Percentiles rank a stretch among this genome's conserved stretches.
Evolutionary conservation across 2,329 filamentous ascomycete species (phyloP).

Genomic region (Fusarium decemcellulare): DNA sequence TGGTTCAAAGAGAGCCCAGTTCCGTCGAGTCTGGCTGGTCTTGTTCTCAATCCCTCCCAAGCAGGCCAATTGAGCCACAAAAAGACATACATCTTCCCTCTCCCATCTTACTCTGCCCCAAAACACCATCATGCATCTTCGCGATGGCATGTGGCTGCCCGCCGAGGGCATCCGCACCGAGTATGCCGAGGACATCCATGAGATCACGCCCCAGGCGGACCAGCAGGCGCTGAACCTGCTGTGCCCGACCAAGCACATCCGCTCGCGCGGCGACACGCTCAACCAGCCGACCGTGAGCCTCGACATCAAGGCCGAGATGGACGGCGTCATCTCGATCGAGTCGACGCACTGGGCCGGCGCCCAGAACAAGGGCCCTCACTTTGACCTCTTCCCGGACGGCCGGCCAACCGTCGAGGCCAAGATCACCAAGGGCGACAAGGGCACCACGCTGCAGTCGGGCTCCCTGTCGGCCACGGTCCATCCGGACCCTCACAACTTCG

Average conservation of each 20-base stretch:
- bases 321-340: constrained; percentile 58
- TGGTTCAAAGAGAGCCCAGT: constrained; percentile 19
- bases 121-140: constrained; percentile 49
- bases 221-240: constrained; percentile 66
- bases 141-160: constrained; percentile 72
- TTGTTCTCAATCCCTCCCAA: constrained; percentile 2
- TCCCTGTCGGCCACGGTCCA: constrained; percentile 54
- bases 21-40: constrained; percentile 6
- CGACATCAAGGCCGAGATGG: constrained; percentile 54
- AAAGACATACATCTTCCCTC: not conserved
- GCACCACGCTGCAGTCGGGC: constrained; percentile 54
- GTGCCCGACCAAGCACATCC: constrained; percentile 69
- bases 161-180: constrained; percentile 72
- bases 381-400: constrained; percentile 56
- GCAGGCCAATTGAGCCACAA: constrained; percentile 20
- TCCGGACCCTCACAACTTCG: constrained; percentile 54
- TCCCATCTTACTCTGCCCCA: not conserved
- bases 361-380: constrained; percentile 54
- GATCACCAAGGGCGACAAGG: constrained; percentile 51
- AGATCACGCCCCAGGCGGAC: constrained; percentile 60
- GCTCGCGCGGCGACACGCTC: constrained; percentile 67
- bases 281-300: constrained; percentile 68
- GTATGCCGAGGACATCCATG: constrained; percentile 76
- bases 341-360: constrained; percentile 57
- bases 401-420: constrained; percentile 48